Evolutionary conservation across 495 filamentous ascomycete genomes (phyloP), one percentile per base, ranked within the genome.

Genomic region (Penicillium roqueforti): DNA sequence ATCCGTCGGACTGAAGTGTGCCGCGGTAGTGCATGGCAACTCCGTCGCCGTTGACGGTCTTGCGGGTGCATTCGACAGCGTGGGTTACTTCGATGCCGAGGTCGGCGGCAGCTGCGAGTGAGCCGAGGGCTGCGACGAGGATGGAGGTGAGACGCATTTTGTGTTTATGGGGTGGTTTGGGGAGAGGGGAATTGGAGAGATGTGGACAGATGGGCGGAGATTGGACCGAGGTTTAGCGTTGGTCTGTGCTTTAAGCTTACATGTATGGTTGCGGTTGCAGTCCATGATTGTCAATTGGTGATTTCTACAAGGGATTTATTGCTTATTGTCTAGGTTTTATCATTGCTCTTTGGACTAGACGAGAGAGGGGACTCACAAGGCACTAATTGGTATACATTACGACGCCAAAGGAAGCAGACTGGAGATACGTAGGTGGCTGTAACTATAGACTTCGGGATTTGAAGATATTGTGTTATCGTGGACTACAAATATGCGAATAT

Each of bases 1-100:
- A 67, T 45, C 80, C 78, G 49, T 71, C 67, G 19, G 64, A 47
- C 23, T 66, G 77, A 22, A 96, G 79, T 0, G 86, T 93, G 53
- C 92, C 92, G 31, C 82, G 79, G 75, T 97, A 97, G 76, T 97
- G 88, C 54, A 97, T 90, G 32, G 76, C 72, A 59, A 97, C 86
- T 42, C 68, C 83, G 72, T 96, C 91, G 63, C 91, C 91, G 36
- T 77, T 81, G 58, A 82, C 59, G 28, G 89, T 86, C 68, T 88
- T 90, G 65, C 89, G 87, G 25, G 72, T 75, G 72, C 87, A 90
- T 44, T 85, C 80, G 62, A 89, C 83, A 20, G 80, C 70, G 53
- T 85, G 77, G 36, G 87, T 91, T 54, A 83, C 80, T 57, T 95
- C 85, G 71, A 95, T 88, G 64, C 81, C 76, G 54, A 95, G 80